Percentiles rank a stretch among this genome's conserved stretches.
Evolutionary conservation across 1,284 basidiomycete species (phyloP).

Genomic region (Trichosporon faecale): DNA sequence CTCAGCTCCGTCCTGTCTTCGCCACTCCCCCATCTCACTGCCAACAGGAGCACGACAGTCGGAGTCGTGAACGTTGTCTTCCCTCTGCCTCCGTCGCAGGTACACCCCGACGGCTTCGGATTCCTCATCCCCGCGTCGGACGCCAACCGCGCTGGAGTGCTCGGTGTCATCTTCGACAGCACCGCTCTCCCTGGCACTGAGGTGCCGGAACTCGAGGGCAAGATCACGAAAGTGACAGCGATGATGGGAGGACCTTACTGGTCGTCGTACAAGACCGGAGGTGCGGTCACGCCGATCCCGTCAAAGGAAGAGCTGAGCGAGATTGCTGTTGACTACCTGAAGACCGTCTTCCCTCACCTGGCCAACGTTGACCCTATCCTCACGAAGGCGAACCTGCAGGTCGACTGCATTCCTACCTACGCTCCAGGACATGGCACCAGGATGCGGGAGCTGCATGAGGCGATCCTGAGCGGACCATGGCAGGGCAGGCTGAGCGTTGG

Average conservation of each 20-base stretch:
- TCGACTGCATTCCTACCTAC: slow-evolving; percentile 78
- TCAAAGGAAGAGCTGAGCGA: slow-evolving; percentile 31
- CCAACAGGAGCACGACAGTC: slow-evolving; percentile 57
- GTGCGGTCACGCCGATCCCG: background rate
- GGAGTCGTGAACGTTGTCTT: slow-evolving; percentile 65
- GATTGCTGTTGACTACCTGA: slow-evolving; percentile 54
- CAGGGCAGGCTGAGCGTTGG: slow-evolving; percentile 65
- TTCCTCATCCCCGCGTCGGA: slow-evolving; percentile 71
- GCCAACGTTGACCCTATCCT: slow-evolving; percentile 52
- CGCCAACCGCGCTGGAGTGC: slow-evolving; percentile 55
- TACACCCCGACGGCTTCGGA: slow-evolving; percentile 81
- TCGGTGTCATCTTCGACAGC: slow-evolving; percentile 83
- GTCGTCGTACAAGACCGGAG: slow-evolving; percentile 44
- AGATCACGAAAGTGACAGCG: slow-evolving; percentile 69
- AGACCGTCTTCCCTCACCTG: slow-evolving; percentile 57
- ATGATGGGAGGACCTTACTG: slow-evolving; percentile 86
- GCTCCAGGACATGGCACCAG: slow-evolving; percentile 69
- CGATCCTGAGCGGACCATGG: slow-evolving; percentile 58
- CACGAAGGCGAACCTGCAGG: slow-evolving; percentile 60
- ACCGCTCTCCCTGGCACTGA: slow-evolving; percentile 65
- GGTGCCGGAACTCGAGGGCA: slow-evolving; percentile 39
- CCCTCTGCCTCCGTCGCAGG: slow-evolving; percentile 56
- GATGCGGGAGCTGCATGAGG: slow-evolving; percentile 61
- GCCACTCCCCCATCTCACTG: slow-evolving; percentile 56
- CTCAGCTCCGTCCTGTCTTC: slow-evolving; percentile 38